Conservation (phyloP, 2,329 filamentous ascomycete species). For the Aspergillus felis region DNA sequence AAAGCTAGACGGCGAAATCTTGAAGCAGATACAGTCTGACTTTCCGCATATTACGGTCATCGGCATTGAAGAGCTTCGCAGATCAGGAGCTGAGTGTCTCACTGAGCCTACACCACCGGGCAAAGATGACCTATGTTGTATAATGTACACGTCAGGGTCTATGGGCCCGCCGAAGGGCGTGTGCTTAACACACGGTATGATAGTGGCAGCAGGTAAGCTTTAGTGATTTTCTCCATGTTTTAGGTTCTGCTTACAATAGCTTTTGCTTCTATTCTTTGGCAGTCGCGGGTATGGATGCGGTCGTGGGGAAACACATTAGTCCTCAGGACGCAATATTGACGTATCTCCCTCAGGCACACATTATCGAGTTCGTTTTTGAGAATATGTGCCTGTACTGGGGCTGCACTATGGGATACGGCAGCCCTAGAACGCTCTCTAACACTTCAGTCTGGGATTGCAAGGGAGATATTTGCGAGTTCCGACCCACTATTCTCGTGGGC, state of each 20-base stretch:
- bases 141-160: conserved; percentile 80
- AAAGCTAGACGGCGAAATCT: conserved; percentile 51
- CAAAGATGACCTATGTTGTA: conserved; percentile 75
- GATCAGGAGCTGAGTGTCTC: conserved; percentile 61
- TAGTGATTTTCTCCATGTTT: not conserved
- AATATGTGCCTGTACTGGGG: conserved; percentile 87
- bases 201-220: conserved; percentile 69
- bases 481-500: conserved; percentile 84
- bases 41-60: conserved; percentile 51
- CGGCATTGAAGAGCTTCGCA: conserved; percentile 54
- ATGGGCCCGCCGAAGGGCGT: conserved; percentile 89
- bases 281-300: conserved; percentile 76
- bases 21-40: conserved; percentile 49
- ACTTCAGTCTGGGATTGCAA: conserved; percentile 80
- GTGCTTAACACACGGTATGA: conserved; percentile 72
- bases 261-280: conserved; percentile 4
- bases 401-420: conserved; percentile 89
- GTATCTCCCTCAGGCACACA: conserved; percentile 92
- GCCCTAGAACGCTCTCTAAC: conserved; percentile 83
- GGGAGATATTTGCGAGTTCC: conserved; percentile 89
- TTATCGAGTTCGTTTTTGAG: conserved; percentile 94
- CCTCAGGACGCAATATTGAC: conserved; percentile 77
- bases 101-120: conserved; percentile 67
- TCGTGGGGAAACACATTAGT: conserved; percentile 73
- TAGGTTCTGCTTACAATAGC: conserved; percentile 6